Base-by-base conservation (phyloP, 2,329 filamentous ascomycete species). In the Curvularia spicifera region DNA sequence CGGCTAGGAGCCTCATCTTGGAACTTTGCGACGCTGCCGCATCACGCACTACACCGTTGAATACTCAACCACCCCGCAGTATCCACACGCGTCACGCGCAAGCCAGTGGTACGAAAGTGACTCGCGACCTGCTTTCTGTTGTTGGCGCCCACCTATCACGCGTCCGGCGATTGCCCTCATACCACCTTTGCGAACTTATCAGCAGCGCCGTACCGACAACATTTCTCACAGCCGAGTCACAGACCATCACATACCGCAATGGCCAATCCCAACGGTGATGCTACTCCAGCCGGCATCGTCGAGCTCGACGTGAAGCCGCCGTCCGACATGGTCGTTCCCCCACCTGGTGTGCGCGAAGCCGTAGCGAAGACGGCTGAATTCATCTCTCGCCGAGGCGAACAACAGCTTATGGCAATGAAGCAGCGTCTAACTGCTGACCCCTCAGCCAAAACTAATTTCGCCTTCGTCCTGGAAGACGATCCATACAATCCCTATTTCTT, bases 351-450 rank as follows among this genome's bases (percentile, higher is more conserved):
- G 71, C 89, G 93, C 82, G 83, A 83, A 20, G 85, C 94, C 66
- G 88, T 99, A 72, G 93, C 97, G 78, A 98, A 96, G 81, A 97
- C 94, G 12, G 94, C 95, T 52, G 93, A 93, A 46, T 98, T 96
- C 75, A 91, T 97, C 57, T 88, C 89, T 58, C 84, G 87, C 67
- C 86, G 86, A 70, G 86, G 85, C 35, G 71, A 79, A 12, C 75
- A 87, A 7, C 93, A 96, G 72, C 91, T 96, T 79, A 89, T 93
- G 69, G 88, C 90, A 67, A 90, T 99, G 66, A 89, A 91, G 71
- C 88, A 93, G 66, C 96, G 95, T 78, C 90, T 96, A 75, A 85
- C 86, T 69, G 84, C 84, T 66, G 95, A 96, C 71, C 86, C 91
- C 37, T 26, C 51, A 20, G 45, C 43, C n/a, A 96, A 96, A 31